Conservation (phyloP, 495 filamentous ascomycete species). For the Sordaria brevicollis region DNA sequence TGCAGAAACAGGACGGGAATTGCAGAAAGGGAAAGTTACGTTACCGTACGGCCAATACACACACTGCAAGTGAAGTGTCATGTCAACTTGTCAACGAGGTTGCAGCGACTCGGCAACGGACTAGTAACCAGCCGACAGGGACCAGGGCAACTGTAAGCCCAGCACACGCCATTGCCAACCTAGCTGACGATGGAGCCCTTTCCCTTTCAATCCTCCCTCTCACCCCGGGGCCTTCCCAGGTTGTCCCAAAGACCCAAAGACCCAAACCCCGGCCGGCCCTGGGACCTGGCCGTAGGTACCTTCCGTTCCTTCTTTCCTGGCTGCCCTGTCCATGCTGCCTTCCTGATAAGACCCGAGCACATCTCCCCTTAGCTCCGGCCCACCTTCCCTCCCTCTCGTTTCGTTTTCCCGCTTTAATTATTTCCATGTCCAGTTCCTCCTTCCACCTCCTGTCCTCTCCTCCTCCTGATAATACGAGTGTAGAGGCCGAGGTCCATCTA, state of each 20-base stretch:
- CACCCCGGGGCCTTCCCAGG: neutral
- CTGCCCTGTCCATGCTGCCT: neutral
- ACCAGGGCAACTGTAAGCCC: neutral
- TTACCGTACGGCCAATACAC: neutral
- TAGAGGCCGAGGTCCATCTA: slow-evolving; percentile 9
- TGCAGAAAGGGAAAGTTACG: neutral
- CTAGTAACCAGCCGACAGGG: neutral
- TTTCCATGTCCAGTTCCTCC: neutral
- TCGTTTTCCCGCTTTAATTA: neutral
- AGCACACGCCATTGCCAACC: neutral
- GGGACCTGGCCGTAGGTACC: neutral
- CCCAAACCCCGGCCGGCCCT: neutral
- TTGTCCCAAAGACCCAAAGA: neutral
- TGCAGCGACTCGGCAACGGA: neutral
- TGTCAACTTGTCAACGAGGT: neutral
- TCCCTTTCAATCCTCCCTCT: neutral
- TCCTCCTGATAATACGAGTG: slow-evolving; percentile 3
- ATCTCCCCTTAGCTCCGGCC: neutral
- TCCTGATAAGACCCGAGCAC: neutral
- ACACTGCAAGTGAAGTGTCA: neutral
- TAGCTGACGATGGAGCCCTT: neutral
- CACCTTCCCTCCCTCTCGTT: neutral
- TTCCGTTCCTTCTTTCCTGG: neutral
- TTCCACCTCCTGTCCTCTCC: neutral
- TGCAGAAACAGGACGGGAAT: neutral